Conservation (phyloP, 371 early-diverging fungal genomes). For the Enteropsectra breve region DNA sequence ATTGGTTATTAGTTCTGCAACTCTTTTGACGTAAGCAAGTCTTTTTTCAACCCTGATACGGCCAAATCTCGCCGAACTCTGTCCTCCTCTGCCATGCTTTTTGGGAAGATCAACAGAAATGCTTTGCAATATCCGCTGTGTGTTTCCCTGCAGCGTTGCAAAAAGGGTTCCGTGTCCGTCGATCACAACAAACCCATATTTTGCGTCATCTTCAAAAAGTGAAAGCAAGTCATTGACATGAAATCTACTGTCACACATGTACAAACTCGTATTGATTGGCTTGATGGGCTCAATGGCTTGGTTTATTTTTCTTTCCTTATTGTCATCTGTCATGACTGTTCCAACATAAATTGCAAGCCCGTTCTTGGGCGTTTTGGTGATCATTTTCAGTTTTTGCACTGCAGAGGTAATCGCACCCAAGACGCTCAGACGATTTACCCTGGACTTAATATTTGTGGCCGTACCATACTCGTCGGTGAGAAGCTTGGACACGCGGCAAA, state of each 20-base stretch:
- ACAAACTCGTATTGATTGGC: slow-evolving; percentile 95
- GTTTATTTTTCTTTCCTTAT: slow-evolving; percentile 92
- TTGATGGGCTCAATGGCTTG: slow-evolving; percentile 97
- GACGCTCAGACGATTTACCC: slow-evolving; percentile 93
- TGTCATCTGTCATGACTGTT: slow-evolving; percentile 84
- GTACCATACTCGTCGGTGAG: slow-evolving; percentile 97
- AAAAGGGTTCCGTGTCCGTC: slow-evolving; percentile 95
- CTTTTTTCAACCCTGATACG: slow-evolving; percentile 95
- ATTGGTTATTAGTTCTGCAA: slow-evolving; percentile 82
- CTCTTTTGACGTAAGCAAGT: slow-evolving; percentile 93
- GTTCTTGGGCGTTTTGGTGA: slow-evolving; percentile 77
- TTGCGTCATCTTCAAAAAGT: slow-evolving; percentile 81
- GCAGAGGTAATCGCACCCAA: slow-evolving; percentile 93
- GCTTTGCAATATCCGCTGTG: slow-evolving; percentile 84
- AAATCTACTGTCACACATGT: slow-evolving; percentile 98
- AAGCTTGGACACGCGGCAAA: slow-evolving; percentile 79
- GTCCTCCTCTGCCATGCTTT: slow-evolving; percentile 99
- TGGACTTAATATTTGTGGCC: slow-evolving; percentile 97
- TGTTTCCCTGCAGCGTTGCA: slow-evolving; percentile 88
- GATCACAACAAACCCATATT: slow-evolving; percentile 97
- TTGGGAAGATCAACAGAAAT: slow-evolving; percentile 91
- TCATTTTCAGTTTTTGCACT: slow-evolving; percentile 87
- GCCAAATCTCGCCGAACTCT: slow-evolving; percentile 96
- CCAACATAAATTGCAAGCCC: slow-evolving; percentile 83
- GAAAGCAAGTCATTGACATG: slow-evolving; percentile 81